Conservation (phyloP, 2,329 filamentous ascomycete species). For the Pestalotiopsis sp. region DNA sequence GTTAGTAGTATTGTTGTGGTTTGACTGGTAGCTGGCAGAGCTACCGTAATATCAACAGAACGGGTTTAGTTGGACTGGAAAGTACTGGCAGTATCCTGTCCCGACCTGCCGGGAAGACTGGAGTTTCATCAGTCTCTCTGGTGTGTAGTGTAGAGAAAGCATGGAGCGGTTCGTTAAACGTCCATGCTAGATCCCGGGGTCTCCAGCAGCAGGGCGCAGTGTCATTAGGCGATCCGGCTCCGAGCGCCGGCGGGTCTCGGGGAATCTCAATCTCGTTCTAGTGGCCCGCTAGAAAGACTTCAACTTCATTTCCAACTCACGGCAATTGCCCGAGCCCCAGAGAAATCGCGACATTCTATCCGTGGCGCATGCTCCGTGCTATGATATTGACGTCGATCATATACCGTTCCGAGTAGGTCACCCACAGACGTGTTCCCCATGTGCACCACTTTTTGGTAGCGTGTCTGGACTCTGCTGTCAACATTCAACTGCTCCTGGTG, state of each 20-base stretch:
- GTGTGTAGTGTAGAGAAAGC: not conserved
- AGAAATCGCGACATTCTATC: not conserved
- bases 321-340: not conserved
- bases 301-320: not conserved
- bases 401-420: not conserved
- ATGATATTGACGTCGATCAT: not conserved
- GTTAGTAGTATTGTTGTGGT: no score
- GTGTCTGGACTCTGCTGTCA: not conserved
- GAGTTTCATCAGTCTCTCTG: no score
- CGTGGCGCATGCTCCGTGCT: not conserved
- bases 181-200: not conserved
- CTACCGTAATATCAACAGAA: not conserved
- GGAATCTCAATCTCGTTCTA: conserved; percentile 2
- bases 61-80: not conserved
- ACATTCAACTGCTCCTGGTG: not conserved
- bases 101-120: not conserved
- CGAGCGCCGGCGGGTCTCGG: conserved; percentile 1
- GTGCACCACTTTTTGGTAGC: not conserved
- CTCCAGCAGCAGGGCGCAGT: not conserved
- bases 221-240: not conserved
- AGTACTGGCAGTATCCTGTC: no score
- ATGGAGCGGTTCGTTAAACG: not conserved
- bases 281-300: conserved; percentile 8
- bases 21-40: not conserved
- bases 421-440: not conserved